Conservation (phyloP, 75 land plant species). For the Gnetum montanum region DNA sequence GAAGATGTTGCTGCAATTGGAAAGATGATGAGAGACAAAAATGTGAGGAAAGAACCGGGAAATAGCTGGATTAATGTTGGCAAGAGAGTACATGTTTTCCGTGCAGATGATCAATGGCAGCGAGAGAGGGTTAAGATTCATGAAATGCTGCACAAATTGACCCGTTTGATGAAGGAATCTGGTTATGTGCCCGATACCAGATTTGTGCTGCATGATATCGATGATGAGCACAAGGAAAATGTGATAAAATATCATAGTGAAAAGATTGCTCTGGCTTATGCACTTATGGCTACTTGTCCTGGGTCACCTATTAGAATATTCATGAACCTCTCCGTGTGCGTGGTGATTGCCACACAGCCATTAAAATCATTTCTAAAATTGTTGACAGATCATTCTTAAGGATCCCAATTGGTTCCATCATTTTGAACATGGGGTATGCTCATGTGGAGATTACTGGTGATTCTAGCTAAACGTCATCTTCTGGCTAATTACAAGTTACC, state of each 20-base stretch:
- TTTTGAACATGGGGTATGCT: neutral
- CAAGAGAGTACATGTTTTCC: conserved; percentile 14
- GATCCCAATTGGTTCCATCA: conserved; percentile 4
- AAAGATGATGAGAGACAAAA: conserved; percentile 27
- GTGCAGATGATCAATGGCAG: conserved; percentile 13
- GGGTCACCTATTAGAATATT: neutral
- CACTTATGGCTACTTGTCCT: neutral
- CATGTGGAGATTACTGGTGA: conserved; percentile 11
- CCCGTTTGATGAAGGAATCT: neutral
- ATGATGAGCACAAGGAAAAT: neutral
- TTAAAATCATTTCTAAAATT: neutral
- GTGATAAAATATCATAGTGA: neutral
- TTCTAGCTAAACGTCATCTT: no score
- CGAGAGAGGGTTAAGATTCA: conserved; percentile 5
- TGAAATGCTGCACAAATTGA: conserved; percentile 8
- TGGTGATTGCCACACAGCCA: neutral
- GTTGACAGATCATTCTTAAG: neutral
- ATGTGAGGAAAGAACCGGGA: conserved; percentile 31
- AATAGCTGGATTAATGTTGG: conserved; percentile 45
- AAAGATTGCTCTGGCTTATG: neutral
- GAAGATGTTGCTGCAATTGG: conserved; percentile 36
- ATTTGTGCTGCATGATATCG: neutral
- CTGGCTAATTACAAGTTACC: no score
- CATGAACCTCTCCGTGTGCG: neutral
- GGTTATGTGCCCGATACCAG: neutral